Percentiles rank a stretch among this genome's conserved stretches.
Conservation (phyloP, 2,329 filamentous ascomycete genomes). For the Aspergillus japonicus region DNA sequence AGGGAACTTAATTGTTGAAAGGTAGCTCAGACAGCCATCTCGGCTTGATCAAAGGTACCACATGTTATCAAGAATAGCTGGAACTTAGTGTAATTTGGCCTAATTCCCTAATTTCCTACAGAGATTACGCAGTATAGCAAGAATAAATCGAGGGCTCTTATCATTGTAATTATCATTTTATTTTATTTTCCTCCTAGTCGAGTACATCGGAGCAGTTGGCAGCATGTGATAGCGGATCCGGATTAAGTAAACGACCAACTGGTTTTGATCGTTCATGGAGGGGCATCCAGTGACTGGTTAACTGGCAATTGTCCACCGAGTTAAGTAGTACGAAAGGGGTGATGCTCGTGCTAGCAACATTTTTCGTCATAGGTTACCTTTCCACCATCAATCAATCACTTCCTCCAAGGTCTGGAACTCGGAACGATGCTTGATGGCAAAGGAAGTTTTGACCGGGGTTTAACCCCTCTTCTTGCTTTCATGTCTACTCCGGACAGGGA, state of each 20-base stretch:
- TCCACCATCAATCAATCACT: background rate
- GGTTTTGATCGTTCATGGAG: background rate
- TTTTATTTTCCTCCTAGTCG: conserved; percentile 1
- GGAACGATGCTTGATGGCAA: background rate
- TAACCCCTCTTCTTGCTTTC: conserved; percentile 6
- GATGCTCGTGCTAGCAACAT: background rate
- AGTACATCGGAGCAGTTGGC: conserved; percentile 4
- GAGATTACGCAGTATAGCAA: background rate
- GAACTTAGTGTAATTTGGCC: background rate
- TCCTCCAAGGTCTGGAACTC: conserved; percentile 2
- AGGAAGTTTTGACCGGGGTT: conserved; percentile 4
- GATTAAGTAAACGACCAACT: background rate
- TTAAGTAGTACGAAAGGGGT: background rate
- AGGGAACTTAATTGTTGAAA: conserved; percentile 2
- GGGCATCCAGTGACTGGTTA: conserved; percentile 10
- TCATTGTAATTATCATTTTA: conserved; percentile 8
- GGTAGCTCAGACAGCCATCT: background rate
- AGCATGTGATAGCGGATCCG: conserved; percentile 26
- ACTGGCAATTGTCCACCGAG: conserved; percentile 1
- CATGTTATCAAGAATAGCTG: background rate
- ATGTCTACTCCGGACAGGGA: conserved; percentile 5
- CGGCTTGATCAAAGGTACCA: background rate
- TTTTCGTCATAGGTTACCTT: conserved; percentile 2
- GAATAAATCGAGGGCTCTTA: conserved; percentile 4
- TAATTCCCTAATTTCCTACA: background rate